These are phyloP conservation scores for Gypsophila paniculata DNA, from an alignment of 179 eudicot species.

Conservation along the genomic window DNA sequence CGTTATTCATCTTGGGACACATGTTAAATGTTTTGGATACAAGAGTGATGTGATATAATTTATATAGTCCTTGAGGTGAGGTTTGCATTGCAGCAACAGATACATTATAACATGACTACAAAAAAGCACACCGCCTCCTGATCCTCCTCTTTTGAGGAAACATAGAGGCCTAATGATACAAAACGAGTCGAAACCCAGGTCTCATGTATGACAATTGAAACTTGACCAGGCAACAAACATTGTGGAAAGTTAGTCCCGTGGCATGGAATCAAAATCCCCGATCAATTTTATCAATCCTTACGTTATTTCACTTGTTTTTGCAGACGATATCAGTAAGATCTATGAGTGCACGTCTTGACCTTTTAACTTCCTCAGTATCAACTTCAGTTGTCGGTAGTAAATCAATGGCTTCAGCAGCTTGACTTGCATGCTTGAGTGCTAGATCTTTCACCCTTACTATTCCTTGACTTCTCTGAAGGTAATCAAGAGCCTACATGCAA, in stretches of 20 bases:
- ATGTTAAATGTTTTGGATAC: too few species aligned
- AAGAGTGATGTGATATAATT: too few species aligned
- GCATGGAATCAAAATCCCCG: neutral
- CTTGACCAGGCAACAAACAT: neutral
- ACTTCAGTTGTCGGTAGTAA: slow-evolving; percentile 6
- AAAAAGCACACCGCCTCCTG: neutral
- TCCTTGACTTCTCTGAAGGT: slow-evolving; percentile 16
- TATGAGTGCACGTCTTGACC: slow-evolving; percentile 17
- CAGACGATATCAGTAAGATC: slow-evolving; percentile 13
- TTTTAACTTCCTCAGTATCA: slow-evolving; percentile 9
- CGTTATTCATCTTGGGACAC: too few species aligned
- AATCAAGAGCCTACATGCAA: slow-evolving; percentile 14
- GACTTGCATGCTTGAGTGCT: slow-evolving; percentile 21
- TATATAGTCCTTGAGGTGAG: neutral
- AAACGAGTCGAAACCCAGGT: neutral
- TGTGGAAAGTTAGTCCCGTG: neutral
- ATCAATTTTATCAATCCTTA: neutral
- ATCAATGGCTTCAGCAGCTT: slow-evolving; percentile 16
- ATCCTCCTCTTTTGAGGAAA: neutral
- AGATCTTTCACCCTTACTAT: slow-evolving; percentile 11
- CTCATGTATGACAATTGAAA: neutral
- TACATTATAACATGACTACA: neutral
- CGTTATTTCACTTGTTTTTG: neutral
- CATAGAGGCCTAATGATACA: neutral
- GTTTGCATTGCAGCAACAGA: neutral